These are phyloP conservation scores for Nemania diffusa DNA, from an alignment of 2,329 filamentous ascomycete genomes.

Conservation along the genomic window DNA sequence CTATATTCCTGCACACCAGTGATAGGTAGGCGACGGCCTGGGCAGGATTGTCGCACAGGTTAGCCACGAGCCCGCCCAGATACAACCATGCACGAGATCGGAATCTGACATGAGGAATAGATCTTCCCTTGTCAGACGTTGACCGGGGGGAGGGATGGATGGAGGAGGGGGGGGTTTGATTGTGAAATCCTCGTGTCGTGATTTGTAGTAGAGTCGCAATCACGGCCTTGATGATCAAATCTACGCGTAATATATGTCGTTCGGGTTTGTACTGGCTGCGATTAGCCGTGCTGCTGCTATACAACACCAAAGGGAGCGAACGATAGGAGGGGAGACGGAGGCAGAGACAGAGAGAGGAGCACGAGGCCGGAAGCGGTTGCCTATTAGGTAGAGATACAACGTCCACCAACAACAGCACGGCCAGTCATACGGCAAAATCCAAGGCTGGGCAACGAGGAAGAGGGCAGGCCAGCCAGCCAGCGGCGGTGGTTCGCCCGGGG, in stretches of 20 bases:
- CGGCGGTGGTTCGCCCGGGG: slow-evolving; percentile 22
- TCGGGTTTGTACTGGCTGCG: slow-evolving; percentile 29
- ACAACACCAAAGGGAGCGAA: slow-evolving; percentile 20
- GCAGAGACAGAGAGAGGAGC: slow-evolving; percentile 9
- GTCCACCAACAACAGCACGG: slow-evolving; percentile 15
- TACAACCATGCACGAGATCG: slow-evolving; percentile 41
- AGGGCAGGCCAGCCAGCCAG: slow-evolving; percentile 14
- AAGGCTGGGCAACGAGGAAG: slow-evolving; percentile 22
- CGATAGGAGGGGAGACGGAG: slow-evolving; percentile 11
- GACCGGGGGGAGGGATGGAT: slow-evolving; percentile 7
- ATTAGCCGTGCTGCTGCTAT: slow-evolving; percentile 28
- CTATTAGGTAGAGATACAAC: slow-evolving; percentile 25
- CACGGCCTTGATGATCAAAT: slow-evolving; percentile 23
- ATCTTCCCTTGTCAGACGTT: slow-evolving; percentile 39
- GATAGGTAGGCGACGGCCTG: slow-evolving; percentile 16
- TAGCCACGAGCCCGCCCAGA: slow-evolving; percentile 36
- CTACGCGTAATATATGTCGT: slow-evolving; percentile 24
- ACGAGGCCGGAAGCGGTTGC: slow-evolving; percentile 26
- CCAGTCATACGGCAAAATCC: slow-evolving; percentile 32
- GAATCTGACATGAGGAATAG: slow-evolving; percentile 42
- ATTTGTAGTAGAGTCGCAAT: slow-evolving; percentile 15
- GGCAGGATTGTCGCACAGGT: slow-evolving; percentile 29
- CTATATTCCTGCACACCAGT: neutral
- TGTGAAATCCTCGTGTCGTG: slow-evolving; percentile 28
- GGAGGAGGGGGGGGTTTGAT: slow-evolving; percentile 12